Percentiles rank a stretch among this genome's conserved stretches.
Conservation (phyloP, 768 basidiomycete genomes). For the Hypholoma sublateritium region DNA sequence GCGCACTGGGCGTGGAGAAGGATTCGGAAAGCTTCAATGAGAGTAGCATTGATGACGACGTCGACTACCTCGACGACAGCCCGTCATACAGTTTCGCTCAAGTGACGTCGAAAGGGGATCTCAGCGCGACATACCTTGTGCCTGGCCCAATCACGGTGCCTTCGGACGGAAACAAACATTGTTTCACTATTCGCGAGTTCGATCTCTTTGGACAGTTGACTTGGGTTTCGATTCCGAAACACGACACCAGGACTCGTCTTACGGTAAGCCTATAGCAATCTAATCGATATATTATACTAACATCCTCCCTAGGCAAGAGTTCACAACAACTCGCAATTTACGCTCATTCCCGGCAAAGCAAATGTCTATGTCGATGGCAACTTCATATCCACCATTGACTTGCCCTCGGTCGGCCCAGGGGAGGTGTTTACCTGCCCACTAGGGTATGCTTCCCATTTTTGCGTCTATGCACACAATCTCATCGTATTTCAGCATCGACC, state of each 20-base stretch:
- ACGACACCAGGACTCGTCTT: conserved; percentile 31
- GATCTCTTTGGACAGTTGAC: conserved; percentile 32
- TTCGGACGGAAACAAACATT: conserved; percentile 34
- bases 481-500: conserved; percentile 31
- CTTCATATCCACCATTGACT: conserved; percentile 35
- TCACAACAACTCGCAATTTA: conserved; percentile 38
- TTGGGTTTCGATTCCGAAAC: conserved; percentile 37
- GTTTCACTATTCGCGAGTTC: conserved; percentile 36
- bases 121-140: conserved; percentile 34
- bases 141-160: conserved; percentile 38
- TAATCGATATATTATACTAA: neutral
- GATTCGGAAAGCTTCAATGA: conserved; percentile 6
- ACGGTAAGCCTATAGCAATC: conserved; percentile 19
- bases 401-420: conserved; percentile 34
- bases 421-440: conserved; percentile 41
- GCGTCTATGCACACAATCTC: conserved; percentile 20
- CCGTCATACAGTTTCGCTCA: conserved; percentile 27
- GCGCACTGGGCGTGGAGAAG: neutral
- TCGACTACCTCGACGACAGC: conserved; percentile 7
- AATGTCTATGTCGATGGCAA: conserved; percentile 43
- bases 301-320: conserved; percentile 31
- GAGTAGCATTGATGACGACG: conserved; percentile 6
- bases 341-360: conserved; percentile 32
- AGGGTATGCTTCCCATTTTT: conserved; percentile 32
- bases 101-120: conserved; percentile 33